Evolutionary conservation across 2,329 filamentous ascomycete genomes (phyloP), one percentile per base, ranked within the genome.

Genomic region (Ophiostoma angusticollis): DNA sequence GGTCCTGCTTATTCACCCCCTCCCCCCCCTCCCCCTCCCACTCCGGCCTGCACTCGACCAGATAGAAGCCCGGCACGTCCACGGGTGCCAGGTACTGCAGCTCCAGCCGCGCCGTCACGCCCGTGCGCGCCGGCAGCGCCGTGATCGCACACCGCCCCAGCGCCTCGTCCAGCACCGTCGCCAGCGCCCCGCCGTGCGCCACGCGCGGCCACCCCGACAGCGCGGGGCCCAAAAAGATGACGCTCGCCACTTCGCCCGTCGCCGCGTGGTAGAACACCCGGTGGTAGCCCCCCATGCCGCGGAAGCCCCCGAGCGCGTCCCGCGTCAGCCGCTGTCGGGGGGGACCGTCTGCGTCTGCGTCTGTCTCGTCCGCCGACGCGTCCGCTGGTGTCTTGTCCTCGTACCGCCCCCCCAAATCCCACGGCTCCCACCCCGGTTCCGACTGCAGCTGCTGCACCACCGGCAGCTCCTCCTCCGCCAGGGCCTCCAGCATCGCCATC

Each of bases 121-220:
- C 68, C 24, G 66, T 68, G 31, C 61, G 58, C 8, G 56, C 58
- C 2, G 64, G 62, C 45, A 74, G 63, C 23, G 55, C 52, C 32
- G 57, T 53, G 40, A 74, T 60, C 9, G 72, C 74, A 44, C 73
- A 76, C 31, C 78, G 65, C n/a, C 75, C 74, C 45, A 84, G 64
- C 37, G 68, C 71, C 61, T 86, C 82, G 54, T 83, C 73, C 27
- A 86, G 58, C 4, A 83, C 56, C 1, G 77, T 84, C 7, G 77
- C 78, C 35, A 82, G 65, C 6, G 69, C 64, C 12, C 82, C 82
- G 40, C 82, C 82, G 59, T 89, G 82, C 37, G 76, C 74, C 29
- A 82, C 64, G 11, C 71, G 69, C 2, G 81, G 81, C 78, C 80
- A 87, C 4, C 83, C 81, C 34, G 68, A 63, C 16, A 80, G 53